Evolutionary conservation across 768 basidiomycete species (phyloP), one percentile per base, ranked within the genome.

Genomic region (Tephrocybe sp.): DNA sequence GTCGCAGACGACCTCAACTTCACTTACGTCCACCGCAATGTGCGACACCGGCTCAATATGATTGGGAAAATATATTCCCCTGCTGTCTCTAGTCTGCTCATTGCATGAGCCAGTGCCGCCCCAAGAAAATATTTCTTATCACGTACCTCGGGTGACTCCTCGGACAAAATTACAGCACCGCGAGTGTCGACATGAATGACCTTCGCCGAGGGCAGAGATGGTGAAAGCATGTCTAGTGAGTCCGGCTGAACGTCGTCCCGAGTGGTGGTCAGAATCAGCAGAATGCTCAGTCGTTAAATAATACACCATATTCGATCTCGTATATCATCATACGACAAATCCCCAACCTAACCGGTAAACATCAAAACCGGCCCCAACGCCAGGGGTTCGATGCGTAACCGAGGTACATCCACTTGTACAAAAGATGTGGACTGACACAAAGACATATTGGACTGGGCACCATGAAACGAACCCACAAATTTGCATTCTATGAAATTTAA

Each of bases 11-110:
- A 46, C 34, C 44, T 28, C 12, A 40, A 37, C 21, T 38, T 30
- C 28, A 82, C 93, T 74, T 65, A 96, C 95, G 65, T 99, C 96
- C 48, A 99, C 86, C 3, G 97, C 97, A 47, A 98, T 94, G 65
- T 98, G 94, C 16, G 94, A 97, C 13, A 99, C 87, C 19, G 92
- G 92, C 69, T 99, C 97, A 53, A 96, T 96, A 72, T 98, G 86
- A 64, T 97, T 95, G 46, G 97, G 97, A 26, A 99, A 79, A 71
- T 98, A 98, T 60, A 99, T 98, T 9, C 94, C 96, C 64, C 95
- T 78, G 62, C 92, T 94, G 69, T 98, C 95, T 56, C 93, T 76
- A 34, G 91, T 93, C 92, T 93, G 58, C 13, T 41, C 39, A 32
- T 46, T 52, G 41, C 36, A 48, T 56, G 48, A 49, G 51, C 43